phyloP scores from a whole-genome alignment of 2,329 filamentous ascomycete species.

The Aspergillus ochraceus region DNA sequence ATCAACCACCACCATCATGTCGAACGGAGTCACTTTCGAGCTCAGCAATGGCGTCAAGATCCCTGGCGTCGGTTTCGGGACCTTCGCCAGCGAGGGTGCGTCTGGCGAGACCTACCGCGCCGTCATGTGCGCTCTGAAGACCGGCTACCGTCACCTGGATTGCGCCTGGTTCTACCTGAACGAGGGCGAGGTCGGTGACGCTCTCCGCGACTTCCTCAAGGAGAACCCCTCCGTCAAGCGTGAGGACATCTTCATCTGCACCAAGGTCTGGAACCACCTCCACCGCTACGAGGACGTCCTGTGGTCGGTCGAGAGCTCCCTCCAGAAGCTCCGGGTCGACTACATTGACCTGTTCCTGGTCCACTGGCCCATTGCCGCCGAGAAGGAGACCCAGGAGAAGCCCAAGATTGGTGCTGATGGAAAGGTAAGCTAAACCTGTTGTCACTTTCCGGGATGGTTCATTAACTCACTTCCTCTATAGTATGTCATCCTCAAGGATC shows the following conservation, averaged over 20 bases:
- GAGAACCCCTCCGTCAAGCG: slow-evolving; percentile 49
- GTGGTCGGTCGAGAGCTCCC: slow-evolving; percentile 58
- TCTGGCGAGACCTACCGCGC: slow-evolving; percentile 60
- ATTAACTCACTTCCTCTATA: slow-evolving; percentile 21
- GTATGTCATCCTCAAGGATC: slow-evolving; percentile 63
- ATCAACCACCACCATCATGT: slow-evolving; percentile 47
- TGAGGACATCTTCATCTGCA: slow-evolving; percentile 52
- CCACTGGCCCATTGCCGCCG: slow-evolving; percentile 53
- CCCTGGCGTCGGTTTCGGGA: slow-evolving; percentile 65
- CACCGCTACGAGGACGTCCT: slow-evolving; percentile 49
- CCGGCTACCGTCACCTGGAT: slow-evolving; percentile 57
- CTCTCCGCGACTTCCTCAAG: slow-evolving; percentile 56
- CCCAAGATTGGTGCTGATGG: slow-evolving; percentile 53
- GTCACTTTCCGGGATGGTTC: neutral
- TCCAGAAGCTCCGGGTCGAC: slow-evolving; percentile 65
- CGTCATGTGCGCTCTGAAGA: slow-evolving; percentile 50
- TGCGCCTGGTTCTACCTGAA: slow-evolving; percentile 58
- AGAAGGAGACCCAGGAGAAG: slow-evolving; percentile 50
- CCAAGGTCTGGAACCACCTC: slow-evolving; percentile 56
- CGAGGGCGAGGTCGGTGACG: slow-evolving; percentile 55
- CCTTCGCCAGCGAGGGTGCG: slow-evolving; percentile 65
- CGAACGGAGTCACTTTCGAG: slow-evolving; percentile 52
- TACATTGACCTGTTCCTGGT: slow-evolving; percentile 71
- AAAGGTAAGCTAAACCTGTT: slow-evolving; percentile 39
- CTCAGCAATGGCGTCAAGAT: slow-evolving; percentile 61